These are phyloP conservation scores for Aureobasidium sp. DNA, from an alignment of 2,329 filamentous ascomycete species.

Conservation along the genomic window DNA sequence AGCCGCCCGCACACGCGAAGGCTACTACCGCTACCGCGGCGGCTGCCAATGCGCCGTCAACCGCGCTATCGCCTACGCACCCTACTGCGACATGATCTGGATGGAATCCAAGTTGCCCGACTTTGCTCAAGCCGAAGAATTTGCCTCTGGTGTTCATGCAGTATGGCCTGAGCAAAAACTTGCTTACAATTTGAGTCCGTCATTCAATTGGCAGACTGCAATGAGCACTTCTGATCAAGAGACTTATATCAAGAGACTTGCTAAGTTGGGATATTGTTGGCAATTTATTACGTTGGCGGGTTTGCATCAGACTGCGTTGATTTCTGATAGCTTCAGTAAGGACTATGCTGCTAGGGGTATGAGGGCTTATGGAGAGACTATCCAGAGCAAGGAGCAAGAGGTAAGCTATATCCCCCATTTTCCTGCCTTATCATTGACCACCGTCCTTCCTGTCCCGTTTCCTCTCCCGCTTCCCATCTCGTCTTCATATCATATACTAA, in stretches of 20 bases:
- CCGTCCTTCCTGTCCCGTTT: too few relatives aligned
- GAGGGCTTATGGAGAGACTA: slow-evolving; percentile 92
- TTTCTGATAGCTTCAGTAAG: slow-evolving; percentile 78
- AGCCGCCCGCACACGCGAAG: slow-evolving; percentile 81
- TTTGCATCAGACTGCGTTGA: slow-evolving; percentile 89
- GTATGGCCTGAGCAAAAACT: slow-evolving; percentile 98
- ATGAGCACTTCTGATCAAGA: slow-evolving; percentile 89
- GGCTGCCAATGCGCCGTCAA: slow-evolving; percentile 88
- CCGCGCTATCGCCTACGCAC: slow-evolving; percentile 82
- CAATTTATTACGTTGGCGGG: slow-evolving; percentile 99
- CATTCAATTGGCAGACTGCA: slow-evolving; percentile 99
- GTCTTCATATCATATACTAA: neutral
- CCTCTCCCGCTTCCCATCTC: too few relatives aligned
- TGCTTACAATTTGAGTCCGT: slow-evolving; percentile 95
- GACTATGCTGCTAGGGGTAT: slow-evolving; percentile 78
- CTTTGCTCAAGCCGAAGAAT: slow-evolving; percentile 82
- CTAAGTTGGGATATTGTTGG: slow-evolving; percentile 90
- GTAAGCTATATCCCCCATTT: slow-evolving; percentile 38
- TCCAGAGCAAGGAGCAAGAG: slow-evolving; percentile 78
- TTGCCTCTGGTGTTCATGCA: slow-evolving; percentile 85
- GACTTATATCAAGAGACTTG: slow-evolving; percentile 91
- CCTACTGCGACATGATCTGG: slow-evolving; percentile 70
- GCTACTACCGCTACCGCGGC: slow-evolving; percentile 87
- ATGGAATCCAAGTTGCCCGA: slow-evolving; percentile 99
- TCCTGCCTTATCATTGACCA: too few relatives aligned